Percentiles rank a stretch among this genome's conserved stretches.
phyloP scores from a whole-genome alignment of 2,329 filamentous ascomycete species.

The Rutstroemia sydowiana region DNA sequence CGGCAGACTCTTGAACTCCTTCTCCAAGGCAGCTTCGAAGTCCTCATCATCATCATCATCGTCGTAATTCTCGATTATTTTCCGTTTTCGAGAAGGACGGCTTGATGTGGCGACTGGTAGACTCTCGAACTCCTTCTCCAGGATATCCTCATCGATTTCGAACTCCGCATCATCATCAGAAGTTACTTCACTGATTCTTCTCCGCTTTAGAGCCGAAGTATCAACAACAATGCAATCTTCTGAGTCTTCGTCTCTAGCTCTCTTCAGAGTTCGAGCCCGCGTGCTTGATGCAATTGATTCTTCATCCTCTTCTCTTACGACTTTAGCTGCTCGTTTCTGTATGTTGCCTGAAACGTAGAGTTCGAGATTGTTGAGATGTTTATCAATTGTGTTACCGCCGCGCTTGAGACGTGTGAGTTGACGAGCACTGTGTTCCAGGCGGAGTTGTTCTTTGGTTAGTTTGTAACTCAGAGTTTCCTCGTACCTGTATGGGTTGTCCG shows the following conservation, averaged over 20 bases:
- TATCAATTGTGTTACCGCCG: conserved; percentile 25
- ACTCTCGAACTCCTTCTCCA: neutral
- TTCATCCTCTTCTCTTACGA: too few species aligned
- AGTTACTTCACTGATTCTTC: neutral
- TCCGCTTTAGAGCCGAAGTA: conserved; percentile 2
- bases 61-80: too few species aligned
- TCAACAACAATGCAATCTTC: too few species aligned
- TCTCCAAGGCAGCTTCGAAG: neutral
- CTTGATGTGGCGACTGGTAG: too few species aligned
- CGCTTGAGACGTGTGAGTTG: conserved; percentile 15
- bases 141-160: neutral
- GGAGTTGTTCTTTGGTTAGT: conserved; percentile 23
- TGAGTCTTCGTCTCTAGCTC: neutral
- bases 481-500: conserved; percentile 9
- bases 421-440: conserved; percentile 12
- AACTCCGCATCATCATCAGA: neutral
- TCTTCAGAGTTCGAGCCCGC: neutral
- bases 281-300: neutral
- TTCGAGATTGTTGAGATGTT: conserved; percentile 26
- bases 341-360: conserved; percentile 12
- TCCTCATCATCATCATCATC: neutral
- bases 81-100: too few species aligned
- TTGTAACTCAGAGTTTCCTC: conserved; percentile 18
- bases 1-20: neutral
- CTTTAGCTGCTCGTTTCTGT: neutral